Conservation (phyloP, 1,284 basidiomycete genomes). For the Volvariella volvacea region DNA sequence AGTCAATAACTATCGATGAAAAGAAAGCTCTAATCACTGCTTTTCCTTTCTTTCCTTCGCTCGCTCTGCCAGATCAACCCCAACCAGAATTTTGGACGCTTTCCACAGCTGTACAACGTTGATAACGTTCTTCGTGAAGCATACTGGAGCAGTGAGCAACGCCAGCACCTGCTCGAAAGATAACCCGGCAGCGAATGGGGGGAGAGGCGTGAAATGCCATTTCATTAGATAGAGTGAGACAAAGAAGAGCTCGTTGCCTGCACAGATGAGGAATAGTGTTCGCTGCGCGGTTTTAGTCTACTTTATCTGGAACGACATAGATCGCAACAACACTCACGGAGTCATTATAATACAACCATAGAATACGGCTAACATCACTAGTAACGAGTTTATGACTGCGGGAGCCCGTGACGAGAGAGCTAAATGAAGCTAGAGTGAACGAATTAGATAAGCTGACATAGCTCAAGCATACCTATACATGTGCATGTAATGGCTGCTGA, state of each 20-base stretch:
- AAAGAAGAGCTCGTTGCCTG: constrained; percentile 97
- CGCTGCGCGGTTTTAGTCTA: constrained; percentile 35
- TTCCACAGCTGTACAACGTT: constrained; percentile 99
- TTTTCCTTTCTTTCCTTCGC: constrained; percentile 55
- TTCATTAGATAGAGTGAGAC: constrained; percentile 94
- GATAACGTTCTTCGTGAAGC: constrained; percentile 85
- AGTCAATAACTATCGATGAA: not conserved
- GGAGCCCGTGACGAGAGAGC: constrained; percentile 90
- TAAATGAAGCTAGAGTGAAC: constrained; percentile 25
- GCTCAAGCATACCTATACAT: constrained; percentile 84
- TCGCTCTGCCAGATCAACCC: constrained; percentile 82
- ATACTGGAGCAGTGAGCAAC: constrained; percentile 63
- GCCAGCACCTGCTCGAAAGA: constrained; percentile 86
- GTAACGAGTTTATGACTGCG: constrained; percentile 90
- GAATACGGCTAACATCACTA: constrained; percentile 86
- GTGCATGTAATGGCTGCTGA: constrained; percentile 99
- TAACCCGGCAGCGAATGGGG: constrained; percentile 27
- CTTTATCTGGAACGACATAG: constrained; percentile 6
- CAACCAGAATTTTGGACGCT: constrained; percentile 91
- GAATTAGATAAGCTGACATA: not conserved
- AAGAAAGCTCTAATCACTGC: not conserved
- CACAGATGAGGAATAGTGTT: constrained; percentile 90
- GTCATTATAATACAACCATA: constrained; percentile 94
- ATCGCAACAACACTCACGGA: constrained; percentile 50
- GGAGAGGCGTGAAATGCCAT: constrained; percentile 67